phyloP scores from a whole-genome alignment of 768 basidiomycete genomes.

The Termitomyces sp. region DNA sequence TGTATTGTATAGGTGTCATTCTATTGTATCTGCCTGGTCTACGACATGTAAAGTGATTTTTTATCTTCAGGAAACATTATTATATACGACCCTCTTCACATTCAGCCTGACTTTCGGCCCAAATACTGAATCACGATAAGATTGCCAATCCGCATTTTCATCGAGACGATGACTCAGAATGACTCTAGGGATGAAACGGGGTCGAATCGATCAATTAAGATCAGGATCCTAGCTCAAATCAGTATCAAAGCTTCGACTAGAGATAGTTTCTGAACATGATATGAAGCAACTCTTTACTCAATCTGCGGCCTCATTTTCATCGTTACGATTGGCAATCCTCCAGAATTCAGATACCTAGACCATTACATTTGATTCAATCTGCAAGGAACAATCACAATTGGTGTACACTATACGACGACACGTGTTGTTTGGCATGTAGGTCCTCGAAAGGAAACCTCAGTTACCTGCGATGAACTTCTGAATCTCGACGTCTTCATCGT shows the following conservation, averaged over 20 bases:
- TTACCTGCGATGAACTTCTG: slow-evolving; percentile 2
- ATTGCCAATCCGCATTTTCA: no score
- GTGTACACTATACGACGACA: neutral
- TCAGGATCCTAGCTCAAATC: neutral
- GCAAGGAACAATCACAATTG: neutral
- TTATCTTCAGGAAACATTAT: no score
- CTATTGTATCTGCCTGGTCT: no score
- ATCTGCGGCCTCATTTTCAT: neutral
- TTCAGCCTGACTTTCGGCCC: no score
- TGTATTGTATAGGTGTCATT: no score
- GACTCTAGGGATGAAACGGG: no score
- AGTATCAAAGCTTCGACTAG: neutral
- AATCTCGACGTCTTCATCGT: slow-evolving; percentile 35
- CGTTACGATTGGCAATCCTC: neutral
- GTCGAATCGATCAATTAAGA: no score
- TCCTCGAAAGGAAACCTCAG: neutral
- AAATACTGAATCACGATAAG: no score
- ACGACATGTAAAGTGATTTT: no score
- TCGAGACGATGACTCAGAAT: no score
- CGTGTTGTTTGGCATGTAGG: neutral
- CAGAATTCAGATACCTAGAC: neutral
- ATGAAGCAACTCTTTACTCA: neutral
- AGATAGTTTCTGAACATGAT: neutral
- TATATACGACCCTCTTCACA: no score
- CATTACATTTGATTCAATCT: neutral